A percentile compares a stretch with the other conserved stretches of the same genome.
Conservation (phyloP, 169 alveolate species). For the Eimeria sp. region DNA sequence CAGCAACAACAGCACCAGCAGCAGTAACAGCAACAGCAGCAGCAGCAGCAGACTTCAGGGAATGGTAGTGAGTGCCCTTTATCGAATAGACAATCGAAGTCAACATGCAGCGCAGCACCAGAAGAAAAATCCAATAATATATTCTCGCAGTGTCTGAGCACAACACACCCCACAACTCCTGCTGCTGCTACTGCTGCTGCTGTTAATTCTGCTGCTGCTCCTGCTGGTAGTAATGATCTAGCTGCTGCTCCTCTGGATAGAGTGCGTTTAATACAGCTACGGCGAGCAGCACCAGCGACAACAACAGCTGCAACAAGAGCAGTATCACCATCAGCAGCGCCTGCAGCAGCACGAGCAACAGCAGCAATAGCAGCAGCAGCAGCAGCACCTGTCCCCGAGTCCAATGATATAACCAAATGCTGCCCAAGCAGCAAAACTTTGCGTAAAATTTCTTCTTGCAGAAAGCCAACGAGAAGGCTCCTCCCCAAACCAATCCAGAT, state of each 20-base stretch:
- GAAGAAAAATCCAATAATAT: slow-evolving; percentile 95
- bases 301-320: not conserved
- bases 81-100: slow-evolving; percentile 99
- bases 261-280: not conserved
- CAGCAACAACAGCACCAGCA: not conserved
- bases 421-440: slow-evolving; percentile 97
- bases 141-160: slow-evolving; percentile 96
- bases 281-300: not conserved
- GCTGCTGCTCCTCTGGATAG: not conserved
- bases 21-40: not conserved
- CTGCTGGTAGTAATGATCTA: not conserved
- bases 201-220: not conserved
- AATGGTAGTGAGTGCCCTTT: slow-evolving; percentile 97
- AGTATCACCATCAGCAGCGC: not conserved
- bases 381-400: slow-evolving; percentile 96
- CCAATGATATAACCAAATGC: slow-evolving; percentile 98
- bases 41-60: slow-evolving; percentile 93
- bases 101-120: slow-evolving; percentile 98
- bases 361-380: not conserved
- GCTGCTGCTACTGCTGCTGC: not conserved
- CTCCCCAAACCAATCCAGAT: slow-evolving; percentile 84
- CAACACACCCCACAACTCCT: not conserved
- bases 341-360: no score
- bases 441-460: slow-evolving; percentile 94
- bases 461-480: slow-evolving; percentile 95